phyloP scores from a whole-genome alignment of 2,329 filamentous ascomycete species.

The Geoglossum cookeanum region DNA sequence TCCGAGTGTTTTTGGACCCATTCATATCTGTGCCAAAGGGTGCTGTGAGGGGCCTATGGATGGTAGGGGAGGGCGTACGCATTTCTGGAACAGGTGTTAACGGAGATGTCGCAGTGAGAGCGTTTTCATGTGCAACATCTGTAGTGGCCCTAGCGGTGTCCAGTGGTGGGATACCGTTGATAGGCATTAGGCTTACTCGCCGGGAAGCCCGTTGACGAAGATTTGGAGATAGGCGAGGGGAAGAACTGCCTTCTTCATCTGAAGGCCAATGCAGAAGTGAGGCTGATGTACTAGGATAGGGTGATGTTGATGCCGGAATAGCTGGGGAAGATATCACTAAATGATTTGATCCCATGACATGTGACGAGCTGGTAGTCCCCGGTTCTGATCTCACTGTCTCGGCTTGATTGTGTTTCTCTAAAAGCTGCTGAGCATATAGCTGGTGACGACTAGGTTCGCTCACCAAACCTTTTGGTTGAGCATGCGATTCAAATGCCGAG shows the following conservation, averaged over 20 bases:
- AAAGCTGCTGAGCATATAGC: conserved; percentile 1
- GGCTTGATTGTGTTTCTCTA: conserved; percentile 3
- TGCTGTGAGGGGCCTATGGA: background rate
- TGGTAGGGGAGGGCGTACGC: conserved; percentile 2
- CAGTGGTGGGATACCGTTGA: background rate
- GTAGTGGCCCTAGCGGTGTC: background rate
- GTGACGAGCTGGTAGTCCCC: background rate
- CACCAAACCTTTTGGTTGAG: background rate
- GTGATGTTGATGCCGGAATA: background rate
- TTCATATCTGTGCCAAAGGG: background rate
- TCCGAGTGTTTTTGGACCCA: background rate
- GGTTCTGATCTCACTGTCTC: background rate
- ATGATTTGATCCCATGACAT: background rate
- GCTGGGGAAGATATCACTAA: background rate
- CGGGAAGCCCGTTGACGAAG: conserved; percentile 2
- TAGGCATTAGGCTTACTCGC: conserved; percentile 1
- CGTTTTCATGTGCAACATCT: background rate
- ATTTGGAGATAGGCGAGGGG: conserved; percentile 1
- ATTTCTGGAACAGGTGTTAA: conserved; percentile 2
- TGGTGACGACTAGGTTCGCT: background rate
- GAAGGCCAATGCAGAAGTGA: background rate
- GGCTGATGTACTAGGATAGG: background rate
- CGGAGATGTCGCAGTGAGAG: background rate
- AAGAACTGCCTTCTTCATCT: background rate
- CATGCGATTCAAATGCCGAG: background rate